Conservation (phyloP, 805 yeast species). For the Yamadazyma ubonensis region DNA sequence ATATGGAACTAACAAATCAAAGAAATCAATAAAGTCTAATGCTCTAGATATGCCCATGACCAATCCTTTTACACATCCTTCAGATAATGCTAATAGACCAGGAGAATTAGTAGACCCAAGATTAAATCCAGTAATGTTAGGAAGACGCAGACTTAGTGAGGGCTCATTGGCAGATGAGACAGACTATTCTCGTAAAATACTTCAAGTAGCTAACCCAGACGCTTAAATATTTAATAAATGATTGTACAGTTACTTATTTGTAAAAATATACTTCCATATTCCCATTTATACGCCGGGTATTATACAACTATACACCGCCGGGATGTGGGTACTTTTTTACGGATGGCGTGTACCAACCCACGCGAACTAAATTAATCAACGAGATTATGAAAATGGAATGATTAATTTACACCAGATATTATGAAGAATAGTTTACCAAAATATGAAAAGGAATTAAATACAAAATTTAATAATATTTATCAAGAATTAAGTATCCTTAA, state of each 20-base stretch:
- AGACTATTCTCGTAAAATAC: conserved; percentile 74
- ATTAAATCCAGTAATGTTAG: conserved; percentile 73
- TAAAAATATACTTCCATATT: not conserved
- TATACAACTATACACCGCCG: not conserved
- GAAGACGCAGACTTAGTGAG: conserved; percentile 78
- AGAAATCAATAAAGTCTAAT: conserved; percentile 22
- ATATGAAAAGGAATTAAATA: conserved; percentile 35
- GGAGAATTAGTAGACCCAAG: conserved; percentile 53
- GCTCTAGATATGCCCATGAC: conserved; percentile 41
- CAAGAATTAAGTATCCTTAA: conserved; percentile 40
- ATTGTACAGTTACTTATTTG: conserved; percentile 1
- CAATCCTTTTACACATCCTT: conserved; percentile 64
- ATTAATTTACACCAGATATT: not conserved
- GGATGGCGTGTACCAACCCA: conserved; percentile 8
- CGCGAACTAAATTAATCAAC: conserved; percentile 5
- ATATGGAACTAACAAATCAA: conserved; percentile 19
- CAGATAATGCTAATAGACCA: conserved; percentile 29
- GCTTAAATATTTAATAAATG: conserved; percentile 5
- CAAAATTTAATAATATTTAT: conserved; percentile 27
- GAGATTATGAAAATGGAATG: conserved; percentile 9
- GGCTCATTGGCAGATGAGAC: conserved; percentile 87
- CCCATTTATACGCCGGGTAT: not conserved
- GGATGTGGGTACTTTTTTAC: no score
- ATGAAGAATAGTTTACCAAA: conserved; percentile 27
- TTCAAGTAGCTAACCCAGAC: conserved; percentile 89